Evolutionary conservation across 2,329 filamentous ascomycete species (phyloP).

Genomic region (Fusarium buharicum): DNA sequence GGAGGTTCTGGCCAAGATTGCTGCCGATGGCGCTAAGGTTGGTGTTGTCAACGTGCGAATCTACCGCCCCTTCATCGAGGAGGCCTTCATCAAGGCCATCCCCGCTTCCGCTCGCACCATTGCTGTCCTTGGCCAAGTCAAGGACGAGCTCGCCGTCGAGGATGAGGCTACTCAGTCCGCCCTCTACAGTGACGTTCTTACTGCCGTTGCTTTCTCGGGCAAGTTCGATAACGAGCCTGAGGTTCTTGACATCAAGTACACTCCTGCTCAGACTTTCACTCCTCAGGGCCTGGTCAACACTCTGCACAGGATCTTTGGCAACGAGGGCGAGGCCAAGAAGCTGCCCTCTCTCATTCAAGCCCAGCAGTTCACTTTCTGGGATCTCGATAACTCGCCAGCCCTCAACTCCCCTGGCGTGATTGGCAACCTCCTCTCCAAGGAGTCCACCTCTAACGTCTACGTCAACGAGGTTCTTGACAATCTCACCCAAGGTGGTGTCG

Average conservation of each 20-base stretch:
- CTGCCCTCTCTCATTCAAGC: constrained; percentile 63
- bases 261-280: constrained; percentile 70
- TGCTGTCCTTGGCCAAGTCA: constrained; percentile 89
- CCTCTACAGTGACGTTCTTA: constrained; percentile 91
- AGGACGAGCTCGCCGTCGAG: constrained; percentile 74
- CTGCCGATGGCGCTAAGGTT: constrained; percentile 78
- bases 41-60: constrained; percentile 92
- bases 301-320: constrained; percentile 62
- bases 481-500: constrained; percentile 77
- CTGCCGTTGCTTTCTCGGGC: constrained; percentile 81
- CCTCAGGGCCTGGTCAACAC: constrained; percentile 64
- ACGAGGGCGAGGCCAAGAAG: constrained; percentile 63
- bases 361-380: constrained; percentile 94
- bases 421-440: constrained; percentile 74
- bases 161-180: constrained; percentile 84
- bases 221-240: constrained; percentile 70
- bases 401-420: constrained; percentile 71
- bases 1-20: constrained; percentile 79
- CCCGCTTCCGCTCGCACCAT: constrained; percentile 80
- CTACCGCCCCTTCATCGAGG: constrained; percentile 95
- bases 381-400: constrained; percentile 78
- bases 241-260: constrained; percentile 89
- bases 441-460: constrained; percentile 71
- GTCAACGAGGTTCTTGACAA: constrained; percentile 72
- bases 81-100: constrained; percentile 86